Evolutionary conservation across 2,329 filamentous ascomycete species (phyloP).

Genomic region (Emmonsiellopsis sp.): DNA sequence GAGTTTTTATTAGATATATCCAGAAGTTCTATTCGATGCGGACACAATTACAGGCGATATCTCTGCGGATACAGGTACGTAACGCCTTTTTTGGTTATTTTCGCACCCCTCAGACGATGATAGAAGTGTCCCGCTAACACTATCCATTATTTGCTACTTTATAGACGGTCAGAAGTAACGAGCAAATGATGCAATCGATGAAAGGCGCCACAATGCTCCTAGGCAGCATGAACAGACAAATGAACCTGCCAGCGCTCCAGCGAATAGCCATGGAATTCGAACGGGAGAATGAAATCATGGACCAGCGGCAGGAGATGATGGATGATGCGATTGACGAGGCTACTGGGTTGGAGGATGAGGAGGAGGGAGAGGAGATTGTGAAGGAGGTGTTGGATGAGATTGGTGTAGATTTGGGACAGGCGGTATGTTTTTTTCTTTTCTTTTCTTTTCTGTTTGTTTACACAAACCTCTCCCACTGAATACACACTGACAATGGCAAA

Average conservation of each 20-base stretch:
- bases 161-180: conserved; percentile 92
- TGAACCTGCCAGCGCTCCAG: conserved; percentile 93
- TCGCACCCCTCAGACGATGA: background rate
- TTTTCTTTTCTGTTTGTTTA: background rate
- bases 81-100: background rate
- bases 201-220: conserved; percentile 90
- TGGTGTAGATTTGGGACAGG: conserved; percentile 81
- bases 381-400: conserved; percentile 96
- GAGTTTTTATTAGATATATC: conserved; percentile 56
- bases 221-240: conserved; percentile 93
- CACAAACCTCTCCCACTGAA: background rate
- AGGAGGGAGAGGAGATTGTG: conserved; percentile 93
- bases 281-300: conserved; percentile 98
- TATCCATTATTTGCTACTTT: background rate
- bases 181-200: conserved; percentile 99
- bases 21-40: conserved; percentile 99
- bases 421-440: conserved; percentile 51
- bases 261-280: conserved; percentile 99
- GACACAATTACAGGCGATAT: conserved; percentile 93
- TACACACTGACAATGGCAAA: conserved; percentile 15
- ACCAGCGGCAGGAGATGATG: conserved; percentile 99
- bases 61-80: conserved; percentile 77
- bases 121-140: conserved; percentile 1
- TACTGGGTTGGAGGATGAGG: conserved; percentile 81
- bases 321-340: conserved; percentile 97